A percentile compares a stretch with the other conserved stretches of the same genome.
Conservation (phyloP, 768 basidiomycete species). For the Holtermannia corniformis region DNA sequence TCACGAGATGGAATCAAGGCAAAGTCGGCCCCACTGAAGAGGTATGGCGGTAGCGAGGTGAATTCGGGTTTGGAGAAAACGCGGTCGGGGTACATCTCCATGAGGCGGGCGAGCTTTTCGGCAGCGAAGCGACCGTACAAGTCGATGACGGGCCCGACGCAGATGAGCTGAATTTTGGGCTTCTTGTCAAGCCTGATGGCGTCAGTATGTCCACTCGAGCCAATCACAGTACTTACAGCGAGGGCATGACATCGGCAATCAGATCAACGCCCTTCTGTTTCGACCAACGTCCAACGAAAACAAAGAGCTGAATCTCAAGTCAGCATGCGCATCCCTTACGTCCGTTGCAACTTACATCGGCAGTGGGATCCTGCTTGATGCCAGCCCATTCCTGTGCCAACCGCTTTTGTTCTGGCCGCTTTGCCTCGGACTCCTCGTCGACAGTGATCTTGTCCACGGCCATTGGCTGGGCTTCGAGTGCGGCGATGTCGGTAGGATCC, state of each 20-base stretch:
- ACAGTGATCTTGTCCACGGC: constrained; percentile 63
- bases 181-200: constrained; percentile 57
- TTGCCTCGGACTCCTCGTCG: constrained; percentile 73
- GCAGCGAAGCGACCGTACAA: constrained; percentile 91
- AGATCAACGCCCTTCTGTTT: constrained; percentile 96
- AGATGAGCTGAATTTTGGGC: constrained; percentile 72
- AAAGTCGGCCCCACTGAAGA: constrained; percentile 92
- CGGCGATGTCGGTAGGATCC: constrained; percentile 83
- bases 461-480: constrained; percentile 65
- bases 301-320: constrained; percentile 50
- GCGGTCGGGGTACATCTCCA: constrained; percentile 90
- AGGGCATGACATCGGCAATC: constrained; percentile 91
- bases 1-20: constrained; percentile 92
- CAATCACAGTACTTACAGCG: constrained; percentile 50
- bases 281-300: constrained; percentile 96
- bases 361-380: constrained; percentile 78
- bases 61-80: constrained; percentile 96
- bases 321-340: neutral
- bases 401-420: constrained; percentile 79
- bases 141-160: constrained; percentile 90
- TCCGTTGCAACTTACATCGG: constrained; percentile 48
- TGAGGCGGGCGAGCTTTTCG: constrained; percentile 80
- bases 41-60: constrained; percentile 80
- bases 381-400: constrained; percentile 94
- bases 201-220: constrained; percentile 27